Conservation (phyloP, 768 basidiomycete species). For the Termitomyces sp. region DNA sequence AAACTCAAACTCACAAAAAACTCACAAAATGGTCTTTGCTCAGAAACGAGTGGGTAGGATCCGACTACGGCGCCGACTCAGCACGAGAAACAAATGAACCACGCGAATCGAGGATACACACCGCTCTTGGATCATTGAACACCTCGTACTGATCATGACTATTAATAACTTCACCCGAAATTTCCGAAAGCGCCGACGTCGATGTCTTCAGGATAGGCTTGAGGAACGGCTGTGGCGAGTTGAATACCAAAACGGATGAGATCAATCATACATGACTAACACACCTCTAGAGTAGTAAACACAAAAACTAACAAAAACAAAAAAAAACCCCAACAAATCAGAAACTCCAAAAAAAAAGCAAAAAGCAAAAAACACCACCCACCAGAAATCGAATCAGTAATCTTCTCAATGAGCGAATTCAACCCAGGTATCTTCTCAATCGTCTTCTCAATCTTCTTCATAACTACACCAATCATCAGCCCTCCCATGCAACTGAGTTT, state of each 20-base stretch:
- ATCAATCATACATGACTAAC: not conserved
- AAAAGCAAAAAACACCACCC: constrained; percentile 26
- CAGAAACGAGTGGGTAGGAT: constrained; percentile 86
- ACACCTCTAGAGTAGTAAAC: constrained; percentile 80
- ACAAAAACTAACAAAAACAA: constrained; percentile 59
- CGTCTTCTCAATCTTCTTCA: constrained; percentile 76
- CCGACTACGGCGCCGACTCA: constrained; percentile 43
- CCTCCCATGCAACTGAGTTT: too few relatives aligned
- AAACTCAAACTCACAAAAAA: constrained; percentile 9
- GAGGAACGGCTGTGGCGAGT: constrained; percentile 57
- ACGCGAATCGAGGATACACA: constrained; percentile 28
- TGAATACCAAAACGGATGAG: too few relatives aligned
- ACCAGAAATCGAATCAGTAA: constrained; percentile 72
- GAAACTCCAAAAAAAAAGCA: not conserved
- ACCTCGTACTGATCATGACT: constrained; percentile 83
- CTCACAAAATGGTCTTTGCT: constrained; percentile 87
- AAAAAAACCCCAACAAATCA: not conserved
- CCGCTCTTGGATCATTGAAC: constrained; percentile 80
- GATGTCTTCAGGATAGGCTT: constrained; percentile 76
- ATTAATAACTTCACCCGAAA: constrained; percentile 76
- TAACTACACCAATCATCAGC: constrained; percentile 34
- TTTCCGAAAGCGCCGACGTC: constrained; percentile 55
- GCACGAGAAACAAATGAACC: not conserved
- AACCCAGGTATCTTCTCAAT: constrained; percentile 85
- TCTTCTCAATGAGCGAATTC: constrained; percentile 68